Evolutionary conservation across 2,329 filamentous ascomycete species (phyloP), one percentile per base, ranked within the genome.

Genomic region (Xylariaceae sp.): DNA sequence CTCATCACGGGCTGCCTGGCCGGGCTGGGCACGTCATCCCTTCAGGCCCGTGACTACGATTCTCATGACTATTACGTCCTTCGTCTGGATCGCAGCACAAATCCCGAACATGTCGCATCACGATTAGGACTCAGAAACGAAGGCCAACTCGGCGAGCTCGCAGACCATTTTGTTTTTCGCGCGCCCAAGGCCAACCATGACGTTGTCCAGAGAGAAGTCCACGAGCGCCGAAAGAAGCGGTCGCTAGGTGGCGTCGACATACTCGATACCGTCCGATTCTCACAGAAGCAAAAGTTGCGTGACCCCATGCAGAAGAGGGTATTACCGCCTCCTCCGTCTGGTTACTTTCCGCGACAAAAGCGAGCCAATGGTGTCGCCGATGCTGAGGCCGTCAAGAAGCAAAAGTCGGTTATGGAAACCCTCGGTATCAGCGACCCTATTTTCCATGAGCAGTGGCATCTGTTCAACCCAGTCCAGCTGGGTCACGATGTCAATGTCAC

Each of bases 401-500:
- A 88, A 66, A 73, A 81, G 53, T 74, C 81, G 4, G 77, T 95
- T 51, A 86, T 86, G 65, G 74, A 80, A 54, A 77, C 80, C 1
- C 79, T 99, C n/a, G 79, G 80, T 11, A 97, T 99, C 64, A 74
- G 78, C 37, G 94, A 99, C 70, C 94, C 94, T 15, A 96, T 96
- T 55, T 99, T 97, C 75, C 80, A 83, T 48, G 88, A 95, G 58
- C 94, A 99, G 75, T 99, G 94, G 94, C 94, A 99, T 80, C 78
- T 99, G 51, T 87, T 89, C 77, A 99, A 99, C 72, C 80, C 88
- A 0, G 72, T 88, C 4, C 86, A 96, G 67, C 72, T 85, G 0
- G 93, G 92, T 4, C 90, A 97, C 74, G 94, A 99, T 72, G 83
- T 99, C 70, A 99, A 99, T 69, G 92, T 97, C n/a, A 96, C 92